Evolutionary conservation across 2,329 filamentous ascomycete genomes (phyloP), one percentile per base, ranked within the genome.

Genomic region (Xylaria sp.): DNA sequence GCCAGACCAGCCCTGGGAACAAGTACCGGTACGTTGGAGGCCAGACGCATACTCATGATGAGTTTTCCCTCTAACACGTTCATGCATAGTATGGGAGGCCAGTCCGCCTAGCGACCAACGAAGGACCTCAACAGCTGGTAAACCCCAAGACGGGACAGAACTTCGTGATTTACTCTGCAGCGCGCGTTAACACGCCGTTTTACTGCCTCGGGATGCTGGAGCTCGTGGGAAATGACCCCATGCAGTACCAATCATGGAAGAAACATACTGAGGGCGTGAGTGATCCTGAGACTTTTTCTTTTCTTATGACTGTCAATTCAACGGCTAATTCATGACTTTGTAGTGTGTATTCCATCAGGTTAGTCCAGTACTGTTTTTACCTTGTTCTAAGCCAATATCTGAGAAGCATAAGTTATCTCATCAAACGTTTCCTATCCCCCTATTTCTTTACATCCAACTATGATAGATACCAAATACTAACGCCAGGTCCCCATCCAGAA

Each of bases 131-230:
- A 60, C 74, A 77, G 57, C 74, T 77, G 47, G 71, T 67, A n/a
- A 77, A 77, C 53, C 75, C 75, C 11, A 71, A 63, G 57, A 77
- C 74, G 38, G 74, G 74, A 19, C 75, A 77, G 55, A 72, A 73
- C 56, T 76, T 77, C 43, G 69, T 77, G 25, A 71, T 77, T 17
- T 77, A 76, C 64, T 77, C 74, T 11, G 76, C 74, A 8, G 74
- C 76, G n/a, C 71, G 76, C 9, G 74, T 77, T 8, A 75, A 76
- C 57, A 77, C 75, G 7, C 76, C 75, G 2, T 77, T 72, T 63
- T 77, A 77, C 65, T 77, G 74, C 60, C 69, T 77, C 0, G 76
- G 75, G 0, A 71, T 76, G 72, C 70, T 78, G 4, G 75, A 77
- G 64, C 72, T 77, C 8, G 67, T 75, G 0, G 75, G 74, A 5